A percentile compares a stretch with the other conserved stretches of the same genome.
Evolutionary conservation across 2,329 filamentous ascomycete species (phyloP).

Genomic region (Clonostachys solani): DNA sequence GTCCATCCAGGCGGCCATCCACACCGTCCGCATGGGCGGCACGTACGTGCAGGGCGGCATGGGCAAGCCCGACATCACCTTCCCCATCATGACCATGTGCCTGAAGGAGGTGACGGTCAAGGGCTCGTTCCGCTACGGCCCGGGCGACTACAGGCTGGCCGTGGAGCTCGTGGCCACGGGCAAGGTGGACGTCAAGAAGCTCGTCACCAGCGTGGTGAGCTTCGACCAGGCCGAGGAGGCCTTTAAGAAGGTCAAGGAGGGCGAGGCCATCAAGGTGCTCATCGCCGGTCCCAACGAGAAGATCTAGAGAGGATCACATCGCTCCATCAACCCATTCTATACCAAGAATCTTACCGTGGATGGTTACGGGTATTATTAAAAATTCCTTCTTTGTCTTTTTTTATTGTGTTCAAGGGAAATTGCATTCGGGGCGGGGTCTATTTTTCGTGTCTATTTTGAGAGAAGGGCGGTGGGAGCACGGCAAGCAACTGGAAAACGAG

Average conservation of each 20-base stretch:
- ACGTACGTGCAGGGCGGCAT: conserved; percentile 85
- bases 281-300: conserved; percentile 65
- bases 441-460: too few relatives aligned
- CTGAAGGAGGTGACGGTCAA: conserved; percentile 83
- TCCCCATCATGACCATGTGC: conserved; percentile 88
- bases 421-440: too few relatives aligned
- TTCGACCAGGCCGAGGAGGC: conserved; percentile 83
- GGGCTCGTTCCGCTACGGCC: conserved; percentile 86
- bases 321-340: too few relatives aligned
- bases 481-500: too few relatives aligned
- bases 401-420: too few relatives aligned
- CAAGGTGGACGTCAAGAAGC: conserved; percentile 74
- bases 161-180: conserved; percentile 71
- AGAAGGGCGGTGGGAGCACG: too few relatives aligned
- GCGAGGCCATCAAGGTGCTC: conserved; percentile 70
- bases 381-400: too few relatives aligned
- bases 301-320: neutral
- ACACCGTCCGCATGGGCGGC: conserved; percentile 67
- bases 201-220: conserved; percentile 72
- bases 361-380: too few relatives aligned
- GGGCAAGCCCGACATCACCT: conserved; percentile 82
- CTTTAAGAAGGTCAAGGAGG: conserved; percentile 80
- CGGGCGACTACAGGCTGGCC: conserved; percentile 82
- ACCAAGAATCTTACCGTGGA: too few relatives aligned
- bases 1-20: conserved; percentile 70